Base-by-base conservation (phyloP, 352 stramenopile species). In the Globisporangium recalcitrans region DNA sequence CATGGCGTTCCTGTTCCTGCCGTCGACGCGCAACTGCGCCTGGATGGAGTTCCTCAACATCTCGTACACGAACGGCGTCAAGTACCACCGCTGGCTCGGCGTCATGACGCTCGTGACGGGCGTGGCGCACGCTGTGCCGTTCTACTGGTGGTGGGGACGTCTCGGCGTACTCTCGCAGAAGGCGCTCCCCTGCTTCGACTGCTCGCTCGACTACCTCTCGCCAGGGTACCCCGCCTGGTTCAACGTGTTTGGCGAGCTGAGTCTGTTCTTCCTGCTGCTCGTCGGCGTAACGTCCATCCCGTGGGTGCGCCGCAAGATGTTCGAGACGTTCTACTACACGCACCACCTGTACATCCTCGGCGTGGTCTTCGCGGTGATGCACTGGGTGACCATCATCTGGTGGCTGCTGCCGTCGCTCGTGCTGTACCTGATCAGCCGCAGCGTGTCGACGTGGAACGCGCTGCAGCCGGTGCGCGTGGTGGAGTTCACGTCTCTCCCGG, bases 21-120 rank as follows among this genome's bases (percentile, higher is more conserved):
- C 69, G 3, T 64, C 65, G 0, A 84, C 74, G 9, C 64, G 73
- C 2, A 79, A 84, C 48, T 71, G 75, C 52, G 73, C 71, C 4
- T 86, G 77, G 77, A 82, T 84, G 72, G 73, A 84, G 31, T 79
- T 80, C 14, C 65, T 86, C 66, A 80, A 78, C 47, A 77, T 84
- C 29, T 82, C 75, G 47, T 84, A 78, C 62, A 71, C 75, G 0
- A 80, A 82, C 40, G 73, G 60, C 0, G 65, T 86, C 46, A 80
- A 80, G 53, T 86, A 87, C 57, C 77, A 87, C 27, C 70, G 73
- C 16, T 84, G 75, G 73, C 48, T 87, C 3, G 75, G 69, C 4
- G 65, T 81, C 14, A 42, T 68, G 4, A 74, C 67, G 2, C 64
- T 87, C 4, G 8, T 75, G 40, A 71, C 69, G 22, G 68, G 69